These are phyloP conservation scores for Phialocephala sp. DNA, from an alignment of 2,329 filamentous ascomycete genomes.

Conservation along the genomic window DNA sequence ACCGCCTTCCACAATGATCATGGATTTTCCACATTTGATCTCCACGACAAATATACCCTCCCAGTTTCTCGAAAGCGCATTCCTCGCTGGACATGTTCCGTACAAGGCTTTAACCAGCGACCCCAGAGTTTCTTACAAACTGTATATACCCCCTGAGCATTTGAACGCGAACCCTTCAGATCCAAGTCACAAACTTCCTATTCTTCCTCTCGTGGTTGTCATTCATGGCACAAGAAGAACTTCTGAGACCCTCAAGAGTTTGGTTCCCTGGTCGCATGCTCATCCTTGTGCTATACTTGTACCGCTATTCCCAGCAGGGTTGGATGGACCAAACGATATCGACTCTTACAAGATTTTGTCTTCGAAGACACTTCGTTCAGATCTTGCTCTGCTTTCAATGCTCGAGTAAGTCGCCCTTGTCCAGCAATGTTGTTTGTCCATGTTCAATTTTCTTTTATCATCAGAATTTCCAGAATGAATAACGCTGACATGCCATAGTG, in stretches of 20 bases:
- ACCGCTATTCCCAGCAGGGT: constrained; percentile 42
- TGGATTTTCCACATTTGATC: constrained; percentile 4
- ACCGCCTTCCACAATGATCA: background rate
- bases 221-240: constrained; percentile 43
- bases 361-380: constrained; percentile 28
- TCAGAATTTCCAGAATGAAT: background rate
- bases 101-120: constrained; percentile 33
- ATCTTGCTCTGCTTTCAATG: constrained; percentile 40
- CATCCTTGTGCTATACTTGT: constrained; percentile 35
- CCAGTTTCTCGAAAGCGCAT: constrained; percentile 38
- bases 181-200: constrained; percentile 1
- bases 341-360: constrained; percentile 42
- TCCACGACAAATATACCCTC: constrained; percentile 25
- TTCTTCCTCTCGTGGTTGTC: constrained; percentile 40
- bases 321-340: constrained; percentile 41
- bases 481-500: constrained; percentile 11
- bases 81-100: constrained; percentile 40
- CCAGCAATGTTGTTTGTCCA: background rate
- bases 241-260: constrained; percentile 16
- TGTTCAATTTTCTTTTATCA: background rate
- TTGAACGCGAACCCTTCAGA: constrained; percentile 30
- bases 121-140: constrained; percentile 41
- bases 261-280: background rate
- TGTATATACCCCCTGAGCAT: constrained; percentile 39
- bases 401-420: constrained; percentile 28